Evolutionary conservation across 2,329 filamentous ascomycete genomes (phyloP).

Genomic region (Ampelomyces quisqualis): DNA sequence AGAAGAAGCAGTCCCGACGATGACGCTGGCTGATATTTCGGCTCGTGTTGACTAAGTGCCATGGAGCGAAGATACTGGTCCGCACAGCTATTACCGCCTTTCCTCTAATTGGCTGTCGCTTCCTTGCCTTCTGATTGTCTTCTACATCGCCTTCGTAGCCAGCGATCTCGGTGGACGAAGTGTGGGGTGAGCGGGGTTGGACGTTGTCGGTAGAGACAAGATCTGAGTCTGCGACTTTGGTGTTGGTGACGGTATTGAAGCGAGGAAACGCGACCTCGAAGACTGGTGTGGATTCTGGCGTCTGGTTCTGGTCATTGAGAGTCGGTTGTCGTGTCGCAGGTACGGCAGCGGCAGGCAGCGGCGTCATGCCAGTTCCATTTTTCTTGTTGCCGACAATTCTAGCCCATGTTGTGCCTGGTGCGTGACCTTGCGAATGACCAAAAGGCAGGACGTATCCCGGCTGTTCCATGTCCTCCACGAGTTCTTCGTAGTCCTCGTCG

Average conservation of each 20-base stretch:
- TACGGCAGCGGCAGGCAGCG: not conserved
- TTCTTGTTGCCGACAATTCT: slow-evolving; percentile 5
- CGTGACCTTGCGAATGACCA: not conserved
- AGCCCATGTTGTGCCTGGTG: slow-evolving; percentile 8
- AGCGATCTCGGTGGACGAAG: not conserved
- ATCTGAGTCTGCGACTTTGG: not conserved
- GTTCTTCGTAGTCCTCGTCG: not conserved
- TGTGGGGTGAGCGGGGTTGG: not conserved
- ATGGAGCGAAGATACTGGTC: not conserved
- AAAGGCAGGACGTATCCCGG: not conserved
- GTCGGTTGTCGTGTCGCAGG: not conserved
- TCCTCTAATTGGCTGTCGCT: too few relatives aligned
- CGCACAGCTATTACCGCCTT: not conserved
- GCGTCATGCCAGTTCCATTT: not conserved
- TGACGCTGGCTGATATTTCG: slow-evolving; percentile 10
- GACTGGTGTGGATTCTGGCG: not conserved
- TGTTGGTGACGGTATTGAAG: not conserved
- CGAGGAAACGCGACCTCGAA: not conserved
- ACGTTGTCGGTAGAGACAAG: not conserved
- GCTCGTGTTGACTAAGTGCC: slow-evolving; percentile 8
- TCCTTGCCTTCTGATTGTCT: not conserved
- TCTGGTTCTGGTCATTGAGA: not conserved
- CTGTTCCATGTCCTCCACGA: not conserved
- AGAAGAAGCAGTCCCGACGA: slow-evolving; percentile 13
- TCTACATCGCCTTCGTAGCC: not conserved